Conservation (phyloP, 208 protist species). For the Acanthamoeba lenticulata region DNA sequence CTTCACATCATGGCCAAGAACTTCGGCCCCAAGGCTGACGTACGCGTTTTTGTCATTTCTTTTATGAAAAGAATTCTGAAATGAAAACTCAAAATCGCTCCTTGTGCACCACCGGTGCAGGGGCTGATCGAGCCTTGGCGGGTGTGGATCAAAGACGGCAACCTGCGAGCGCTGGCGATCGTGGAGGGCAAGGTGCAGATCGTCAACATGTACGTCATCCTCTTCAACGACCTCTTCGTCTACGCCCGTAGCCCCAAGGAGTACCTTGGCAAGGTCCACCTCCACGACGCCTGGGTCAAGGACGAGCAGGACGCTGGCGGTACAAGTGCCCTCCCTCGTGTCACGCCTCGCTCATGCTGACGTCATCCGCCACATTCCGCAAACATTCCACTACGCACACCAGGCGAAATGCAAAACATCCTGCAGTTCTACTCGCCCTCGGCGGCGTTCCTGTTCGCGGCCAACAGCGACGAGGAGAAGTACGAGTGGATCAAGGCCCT, state of each 20-base stretch:
- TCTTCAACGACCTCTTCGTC: constrained; percentile 51
- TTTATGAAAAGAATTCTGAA: not conserved
- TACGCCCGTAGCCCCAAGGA: constrained; percentile 31
- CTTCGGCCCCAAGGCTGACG: not conserved
- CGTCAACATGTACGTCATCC: constrained; percentile 21
- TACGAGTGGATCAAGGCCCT: constrained; percentile 60
- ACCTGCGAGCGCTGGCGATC: constrained; percentile 2
- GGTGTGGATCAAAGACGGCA: constrained; percentile 51
- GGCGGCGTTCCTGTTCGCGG: constrained; percentile 43
- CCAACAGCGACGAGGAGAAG: constrained; percentile 50
- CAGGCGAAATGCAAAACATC: constrained; percentile 18
- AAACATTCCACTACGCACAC: no score
- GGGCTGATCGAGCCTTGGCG: constrained; percentile 14
- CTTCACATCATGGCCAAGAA: not conserved
- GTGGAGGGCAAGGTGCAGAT: constrained; percentile 36
- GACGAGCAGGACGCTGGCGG: constrained; percentile 21
- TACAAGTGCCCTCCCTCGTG: not conserved
- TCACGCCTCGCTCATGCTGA: not conserved
- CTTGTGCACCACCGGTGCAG: no score
- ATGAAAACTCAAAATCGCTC: no score
- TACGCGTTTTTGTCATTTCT: not conserved
- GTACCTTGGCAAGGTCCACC: constrained; percentile 48
- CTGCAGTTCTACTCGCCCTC: constrained; percentile 49
- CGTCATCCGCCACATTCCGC: no score
- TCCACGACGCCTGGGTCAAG: constrained; percentile 52